A percentile compares a stretch with the other conserved stretches of the same genome.
Evolutionary conservation across 2,329 filamentous ascomycete species (phyloP).

Genomic region (Arthroderma sp.): DNA sequence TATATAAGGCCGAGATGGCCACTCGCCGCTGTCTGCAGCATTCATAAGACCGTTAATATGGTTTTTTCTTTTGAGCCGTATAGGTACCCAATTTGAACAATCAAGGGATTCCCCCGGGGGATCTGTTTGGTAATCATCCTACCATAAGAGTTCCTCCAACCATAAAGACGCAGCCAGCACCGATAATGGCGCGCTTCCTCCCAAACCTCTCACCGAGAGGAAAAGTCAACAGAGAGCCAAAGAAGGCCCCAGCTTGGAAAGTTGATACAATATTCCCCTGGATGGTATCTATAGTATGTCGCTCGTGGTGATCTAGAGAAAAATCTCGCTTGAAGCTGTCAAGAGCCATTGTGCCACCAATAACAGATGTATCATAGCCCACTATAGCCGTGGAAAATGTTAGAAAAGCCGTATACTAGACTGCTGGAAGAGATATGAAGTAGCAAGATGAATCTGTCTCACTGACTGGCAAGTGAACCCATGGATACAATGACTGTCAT

Average conservation of each 20-base stretch:
- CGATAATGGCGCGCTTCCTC: slow-evolving; percentile 49
- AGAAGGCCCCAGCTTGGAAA: slow-evolving; percentile 65
- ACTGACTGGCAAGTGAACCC: too few relatives aligned
- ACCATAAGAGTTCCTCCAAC: slow-evolving; percentile 62
- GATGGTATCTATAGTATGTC: slow-evolving; percentile 5
- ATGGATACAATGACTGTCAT: slow-evolving; percentile 7
- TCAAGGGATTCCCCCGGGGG: too few relatives aligned
- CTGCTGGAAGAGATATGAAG: neutral
- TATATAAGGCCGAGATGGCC: slow-evolving; percentile 29
- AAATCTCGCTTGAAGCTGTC: slow-evolving; percentile 22
- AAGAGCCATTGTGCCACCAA: slow-evolving; percentile 27
- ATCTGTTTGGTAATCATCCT: neutral
- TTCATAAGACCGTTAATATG: too few relatives aligned
- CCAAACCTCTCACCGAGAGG: slow-evolving; percentile 53
- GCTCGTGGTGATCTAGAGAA: slow-evolving; percentile 12
- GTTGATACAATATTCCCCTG: slow-evolving; percentile 7
- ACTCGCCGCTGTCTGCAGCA: slow-evolving; percentile 9
- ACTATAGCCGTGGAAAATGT: neutral
- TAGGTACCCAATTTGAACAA: too few relatives aligned
- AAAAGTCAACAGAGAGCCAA: slow-evolving; percentile 60
- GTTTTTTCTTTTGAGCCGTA: too few relatives aligned
- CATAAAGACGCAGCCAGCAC: slow-evolving; percentile 51
- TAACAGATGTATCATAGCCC: slow-evolving; percentile 13
- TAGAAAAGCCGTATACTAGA: neutral
- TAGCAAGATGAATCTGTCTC: neutral